These are phyloP conservation scores for Solanum dulcamara DNA, from an alignment of 257 asterid genomes.

Conservation along the genomic window DNA sequence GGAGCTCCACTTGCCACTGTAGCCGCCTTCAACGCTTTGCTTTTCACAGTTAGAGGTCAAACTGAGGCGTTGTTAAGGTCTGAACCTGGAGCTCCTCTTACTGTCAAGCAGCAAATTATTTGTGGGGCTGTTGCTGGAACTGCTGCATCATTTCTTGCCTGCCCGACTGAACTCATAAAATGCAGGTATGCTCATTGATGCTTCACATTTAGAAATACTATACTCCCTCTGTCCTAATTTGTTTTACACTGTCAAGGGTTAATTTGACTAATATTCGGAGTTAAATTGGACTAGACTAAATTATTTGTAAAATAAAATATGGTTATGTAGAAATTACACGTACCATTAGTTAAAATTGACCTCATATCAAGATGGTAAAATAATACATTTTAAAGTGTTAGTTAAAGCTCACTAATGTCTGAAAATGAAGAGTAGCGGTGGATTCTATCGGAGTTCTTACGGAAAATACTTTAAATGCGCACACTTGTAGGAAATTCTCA, in stretches of 20 bases:
- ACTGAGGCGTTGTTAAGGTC: slow-evolving; percentile 67
- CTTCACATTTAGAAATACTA: background rate
- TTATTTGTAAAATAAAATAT: background rate
- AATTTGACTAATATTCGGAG: background rate
- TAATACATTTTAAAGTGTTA: background rate
- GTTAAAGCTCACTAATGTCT: background rate
- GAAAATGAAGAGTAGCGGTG: background rate
- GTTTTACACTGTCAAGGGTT: background rate
- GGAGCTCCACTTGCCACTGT: slow-evolving; percentile 93
- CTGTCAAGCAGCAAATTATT: slow-evolving; percentile 60
- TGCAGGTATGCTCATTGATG: slow-evolving; percentile 44
- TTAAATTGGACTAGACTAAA: background rate
- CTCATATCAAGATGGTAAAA: background rate
- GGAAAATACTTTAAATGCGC: too few relatives aligned
- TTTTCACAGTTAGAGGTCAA: slow-evolving; percentile 75
- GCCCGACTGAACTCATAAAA: slow-evolving; percentile 86
- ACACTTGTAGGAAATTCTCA: too few relatives aligned
- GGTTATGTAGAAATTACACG: background rate
- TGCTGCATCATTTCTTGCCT: slow-evolving; percentile 75
- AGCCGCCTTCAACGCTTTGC: slow-evolving; percentile 79
- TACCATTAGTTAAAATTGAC: background rate
- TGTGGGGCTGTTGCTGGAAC: slow-evolving; percentile 94
- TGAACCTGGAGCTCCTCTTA: slow-evolving; percentile 58
- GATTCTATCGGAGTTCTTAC: too few relatives aligned
- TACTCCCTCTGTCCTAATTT: background rate